Evolutionary conservation across 2,329 filamentous ascomycete genomes (phyloP), one percentile per base, ranked within the genome.

Genomic region (Dothidotthia symphoricarpi): DNA sequence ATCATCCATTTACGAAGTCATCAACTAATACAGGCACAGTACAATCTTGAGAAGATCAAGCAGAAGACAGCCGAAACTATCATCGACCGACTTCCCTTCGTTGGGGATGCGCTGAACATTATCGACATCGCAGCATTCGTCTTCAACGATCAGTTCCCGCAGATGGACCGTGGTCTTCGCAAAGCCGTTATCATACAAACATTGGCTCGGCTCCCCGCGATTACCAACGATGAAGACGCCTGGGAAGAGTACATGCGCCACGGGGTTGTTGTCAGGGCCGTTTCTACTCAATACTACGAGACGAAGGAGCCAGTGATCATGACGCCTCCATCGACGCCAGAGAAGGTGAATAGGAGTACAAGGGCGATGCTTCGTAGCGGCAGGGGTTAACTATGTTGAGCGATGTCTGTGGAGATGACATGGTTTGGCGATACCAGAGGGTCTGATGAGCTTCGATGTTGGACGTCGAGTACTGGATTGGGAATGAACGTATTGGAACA

Each of bases 81-180:
- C 14, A 45, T 51, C 3, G 53, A 59, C 25, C 48, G 56, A 3
- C 31, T 59, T 0, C 34, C 39, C 1, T 57, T 55, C 40, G 16
- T 54, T 2, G 28, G 48, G 2, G 45, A 58, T 6, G 12, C 41
- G 0, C 14, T 51, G n/a, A 41, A 9, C 9, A 34, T 57, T 14
- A 41, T 58, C 7, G 40, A 49, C 14, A 32, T 57, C 1, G 51
- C 53, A 3, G 19, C 31, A 9, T 16, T 5, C 10, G 36, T 55
- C 30, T 43, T 46, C 19, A 10, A 44, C 10, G 40, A 41, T 1
- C 9, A 24, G 0, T 43, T 16, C 12, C 53, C 54, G 1, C 36
- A 44, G 6, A 19, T 39, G 3, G 55, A 59, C 14, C 15, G 28
- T 7, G 53, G 51, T 8, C 28, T 59, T n/a, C 49, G 53, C 6